A percentile compares a stretch with the other conserved stretches of the same genome.
phyloP scores from a whole-genome alignment of 2,329 filamentous ascomycete genomes.

The Botrytis cinerea region DNA sequence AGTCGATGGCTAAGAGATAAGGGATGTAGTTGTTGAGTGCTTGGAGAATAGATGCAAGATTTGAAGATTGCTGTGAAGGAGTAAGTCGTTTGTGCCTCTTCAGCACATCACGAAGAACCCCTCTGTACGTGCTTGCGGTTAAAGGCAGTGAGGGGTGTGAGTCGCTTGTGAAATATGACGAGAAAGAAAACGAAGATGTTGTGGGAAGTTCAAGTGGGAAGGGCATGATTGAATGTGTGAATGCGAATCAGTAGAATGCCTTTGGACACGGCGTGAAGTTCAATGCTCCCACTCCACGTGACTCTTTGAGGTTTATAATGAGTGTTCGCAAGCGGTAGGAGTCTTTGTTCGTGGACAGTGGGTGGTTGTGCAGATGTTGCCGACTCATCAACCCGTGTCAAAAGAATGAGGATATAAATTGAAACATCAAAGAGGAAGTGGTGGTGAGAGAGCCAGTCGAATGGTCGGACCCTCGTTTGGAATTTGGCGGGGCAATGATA shows the following conservation, averaged over 20 bases:
- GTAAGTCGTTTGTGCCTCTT: slow-evolving; percentile 90
- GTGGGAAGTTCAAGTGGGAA: slow-evolving; percentile 88
- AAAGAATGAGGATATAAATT: neutral
- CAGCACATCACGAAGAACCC: slow-evolving; percentile 77
- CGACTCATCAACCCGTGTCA: neutral
- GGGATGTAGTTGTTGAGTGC: slow-evolving; percentile 78
- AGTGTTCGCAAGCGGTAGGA: neutral
- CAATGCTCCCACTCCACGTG: neutral
- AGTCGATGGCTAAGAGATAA: slow-evolving; percentile 76
- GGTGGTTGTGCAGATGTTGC: neutral
- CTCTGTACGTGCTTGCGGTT: slow-evolving; percentile 78
- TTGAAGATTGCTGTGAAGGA: slow-evolving; percentile 65
- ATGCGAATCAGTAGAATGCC: neutral
- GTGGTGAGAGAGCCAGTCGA: neutral
- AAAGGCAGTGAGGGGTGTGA: slow-evolving; percentile 89
- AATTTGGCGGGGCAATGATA: slow-evolving; percentile 18
- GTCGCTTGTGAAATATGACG: slow-evolving; percentile 71
- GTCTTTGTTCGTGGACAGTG: neutral
- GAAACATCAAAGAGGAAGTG: neutral
- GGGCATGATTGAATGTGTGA: slow-evolving; percentile 62
- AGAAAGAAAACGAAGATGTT: slow-evolving; percentile 83
- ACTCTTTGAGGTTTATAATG: neutral
- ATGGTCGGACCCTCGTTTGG: neutral
- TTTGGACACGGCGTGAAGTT: neutral
- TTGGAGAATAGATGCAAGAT: slow-evolving; percentile 69